Evolutionary conservation across 345 rosid species (phyloP).

Genomic region (Linum tenue): DNA sequence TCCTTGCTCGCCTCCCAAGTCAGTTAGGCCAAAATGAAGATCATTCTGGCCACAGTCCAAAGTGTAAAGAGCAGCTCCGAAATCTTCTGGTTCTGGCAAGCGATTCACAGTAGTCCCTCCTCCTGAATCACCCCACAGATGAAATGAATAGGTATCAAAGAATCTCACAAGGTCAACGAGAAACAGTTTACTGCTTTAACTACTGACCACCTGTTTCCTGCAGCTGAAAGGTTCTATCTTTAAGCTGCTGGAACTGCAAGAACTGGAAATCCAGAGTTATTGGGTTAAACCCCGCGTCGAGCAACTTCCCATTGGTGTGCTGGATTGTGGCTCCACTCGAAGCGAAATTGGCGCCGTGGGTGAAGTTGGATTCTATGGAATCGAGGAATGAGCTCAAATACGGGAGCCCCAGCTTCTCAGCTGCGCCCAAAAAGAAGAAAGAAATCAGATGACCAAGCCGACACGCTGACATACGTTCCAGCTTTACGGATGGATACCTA

Average conservation of each 20-base stretch:
- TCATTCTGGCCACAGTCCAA: conserved; percentile 28
- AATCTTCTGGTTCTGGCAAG: conserved; percentile 23
- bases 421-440: conserved; percentile 10
- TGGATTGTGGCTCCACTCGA: conserved; percentile 19
- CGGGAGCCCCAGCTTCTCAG: conserved; percentile 21
- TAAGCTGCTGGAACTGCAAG: conserved; percentile 18
- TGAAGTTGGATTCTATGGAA: conserved; percentile 15
- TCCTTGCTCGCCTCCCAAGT: conserved; percentile 3
- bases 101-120: background rate
- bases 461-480: too few relatives aligned
- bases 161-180: background rate
- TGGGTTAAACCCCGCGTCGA: conserved; percentile 11
- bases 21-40: conserved; percentile 13
- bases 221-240: conserved; percentile 15
- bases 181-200: background rate
- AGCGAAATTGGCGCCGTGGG: conserved; percentile 28
- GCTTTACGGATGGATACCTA: conserved; percentile 12
- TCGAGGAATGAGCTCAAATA: conserved; percentile 21
- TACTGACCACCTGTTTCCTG: conserved; percentile 12
- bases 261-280: conserved; percentile 18
- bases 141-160: background rate
- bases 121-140: conserved; percentile 2
- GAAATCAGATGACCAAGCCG: too few relatives aligned
- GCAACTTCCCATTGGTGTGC: conserved; percentile 1
- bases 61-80: conserved; percentile 22